phyloP scores from a whole-genome alignment of 805 yeast species.

The Komagataella mondaviorum region DNA sequence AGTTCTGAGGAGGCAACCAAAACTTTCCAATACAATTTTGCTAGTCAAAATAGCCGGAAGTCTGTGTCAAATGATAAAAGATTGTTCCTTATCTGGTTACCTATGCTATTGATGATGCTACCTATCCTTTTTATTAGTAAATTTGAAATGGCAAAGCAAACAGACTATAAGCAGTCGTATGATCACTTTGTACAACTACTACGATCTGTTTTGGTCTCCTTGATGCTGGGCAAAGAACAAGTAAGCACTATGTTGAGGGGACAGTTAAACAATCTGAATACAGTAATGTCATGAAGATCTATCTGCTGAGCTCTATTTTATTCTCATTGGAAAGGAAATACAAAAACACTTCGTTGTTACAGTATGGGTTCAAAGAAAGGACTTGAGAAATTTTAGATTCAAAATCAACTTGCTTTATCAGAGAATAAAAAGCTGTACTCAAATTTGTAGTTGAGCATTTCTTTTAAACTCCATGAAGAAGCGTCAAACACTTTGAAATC shows the following conservation, averaged over 20 bases:
- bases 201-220: conserved; percentile 29
- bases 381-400: no score
- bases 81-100: conserved; percentile 87
- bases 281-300: conserved; percentile 18
- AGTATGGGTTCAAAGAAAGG: neutral
- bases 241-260: conserved; percentile 26
- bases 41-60: conserved; percentile 19
- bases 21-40: conserved; percentile 7
- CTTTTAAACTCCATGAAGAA: conserved; percentile 27
- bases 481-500: conserved; percentile 30
- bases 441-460: conserved; percentile 24
- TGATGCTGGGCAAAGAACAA: conserved; percentile 39
- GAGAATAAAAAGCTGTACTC: conserved; percentile 19
- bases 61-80: conserved; percentile 61
- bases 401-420: neutral
- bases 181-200: conserved; percentile 22
- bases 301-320: no score
- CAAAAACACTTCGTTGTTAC: no score
- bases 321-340: no score
- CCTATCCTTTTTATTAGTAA: conserved; percentile 20
- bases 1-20: conserved; percentile 1
- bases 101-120: conserved; percentile 47
- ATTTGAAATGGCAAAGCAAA: conserved; percentile 8
- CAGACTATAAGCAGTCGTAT: conserved; percentile 5
- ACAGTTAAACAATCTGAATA: conserved; percentile 25